Evolutionary conservation across 2,329 filamentous ascomycete species (phyloP), one percentile per base, ranked within the genome.

Genomic region (Monosporascus sp.): DNA sequence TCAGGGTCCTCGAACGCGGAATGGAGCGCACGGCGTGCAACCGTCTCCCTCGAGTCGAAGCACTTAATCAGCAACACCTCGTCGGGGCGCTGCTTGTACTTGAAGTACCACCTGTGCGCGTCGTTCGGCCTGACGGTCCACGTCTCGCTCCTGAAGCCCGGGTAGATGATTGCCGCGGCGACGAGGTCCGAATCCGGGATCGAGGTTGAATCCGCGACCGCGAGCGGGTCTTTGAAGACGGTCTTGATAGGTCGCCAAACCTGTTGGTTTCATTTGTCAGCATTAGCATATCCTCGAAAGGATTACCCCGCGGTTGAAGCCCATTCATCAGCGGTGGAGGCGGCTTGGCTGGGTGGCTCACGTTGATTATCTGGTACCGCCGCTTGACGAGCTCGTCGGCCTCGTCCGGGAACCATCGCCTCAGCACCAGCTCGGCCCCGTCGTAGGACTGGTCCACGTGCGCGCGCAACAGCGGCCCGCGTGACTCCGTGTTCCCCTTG

Each of bases 11-110:
- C 70, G 67, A 84, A 83, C 0, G 80, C 77, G 31, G 73, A 74
- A 60, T 84, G 81, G 34, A 79, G 76, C 18, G 77, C 74, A 18
- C 79, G 67, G 3, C 79, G 72, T 6, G 79, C 76, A n/a, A 76
- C 77, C 57, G 73, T 72, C 34, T 65, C 62, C 60, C 77, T 74
- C 5, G 74, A 78, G 66, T 84, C 81, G 61, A 78, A 83, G 57
- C 78, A 82, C 62, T 83, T 84, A 63, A 84, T 80, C 47, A 84
- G 63, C 15, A 79, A 70, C 3, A 77, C 75, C 62, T 84, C 73
- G 34, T 75, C 71, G 0, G 79, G 77, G 5, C 66, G 69, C 68
- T 80, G 78, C 1, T 60, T 65, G 57, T 74, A 72, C 53, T 79
- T 72, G 65, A 74, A 83, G 59, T 76, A 76, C 80, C 80, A 83